Conservation (phyloP, 148 eudicot species). For the Rhododendron ferrugineum region DNA sequence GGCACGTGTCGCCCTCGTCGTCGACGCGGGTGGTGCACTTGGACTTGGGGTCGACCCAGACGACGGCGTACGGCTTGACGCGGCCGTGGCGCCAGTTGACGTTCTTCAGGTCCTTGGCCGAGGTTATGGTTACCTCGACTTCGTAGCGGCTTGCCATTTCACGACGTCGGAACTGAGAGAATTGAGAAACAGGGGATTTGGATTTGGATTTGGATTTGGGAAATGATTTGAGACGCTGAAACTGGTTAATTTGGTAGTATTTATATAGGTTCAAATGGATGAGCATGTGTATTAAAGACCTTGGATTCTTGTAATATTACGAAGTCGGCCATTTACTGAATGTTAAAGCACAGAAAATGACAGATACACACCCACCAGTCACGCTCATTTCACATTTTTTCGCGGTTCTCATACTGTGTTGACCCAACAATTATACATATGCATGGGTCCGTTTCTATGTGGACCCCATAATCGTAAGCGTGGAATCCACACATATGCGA, state of each 20-base stretch:
- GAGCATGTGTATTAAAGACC: neutral
- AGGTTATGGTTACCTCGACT: constrained; percentile 45
- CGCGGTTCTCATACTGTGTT: too few species aligned
- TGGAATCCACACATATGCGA: too few species aligned
- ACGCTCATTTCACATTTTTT: too few species aligned
- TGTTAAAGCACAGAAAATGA: too few species aligned
- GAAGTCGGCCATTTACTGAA: neutral
- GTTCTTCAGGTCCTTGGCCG: constrained; percentile 81
- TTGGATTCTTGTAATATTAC: neutral
- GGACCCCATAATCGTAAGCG: too few species aligned
- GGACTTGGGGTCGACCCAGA: constrained; percentile 64
- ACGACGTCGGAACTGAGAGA: neutral
- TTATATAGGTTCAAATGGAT: neutral
- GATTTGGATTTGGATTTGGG: too few species aligned
- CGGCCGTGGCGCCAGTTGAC: constrained; percentile 87
- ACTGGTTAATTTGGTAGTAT: neutral
- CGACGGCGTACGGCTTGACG: constrained; percentile 63
- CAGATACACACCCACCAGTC: too few species aligned
- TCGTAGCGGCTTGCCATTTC: constrained; percentile 57
- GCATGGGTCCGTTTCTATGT: too few species aligned
- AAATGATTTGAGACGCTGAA: neutral
- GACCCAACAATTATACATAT: too few species aligned
- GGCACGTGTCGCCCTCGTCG: constrained; percentile 62
- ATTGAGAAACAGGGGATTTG: neutral
- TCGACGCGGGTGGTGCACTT: constrained; percentile 54